phyloP scores from a whole-genome alignment of 345 rosid species.

The Citrus reticulata region DNA sequence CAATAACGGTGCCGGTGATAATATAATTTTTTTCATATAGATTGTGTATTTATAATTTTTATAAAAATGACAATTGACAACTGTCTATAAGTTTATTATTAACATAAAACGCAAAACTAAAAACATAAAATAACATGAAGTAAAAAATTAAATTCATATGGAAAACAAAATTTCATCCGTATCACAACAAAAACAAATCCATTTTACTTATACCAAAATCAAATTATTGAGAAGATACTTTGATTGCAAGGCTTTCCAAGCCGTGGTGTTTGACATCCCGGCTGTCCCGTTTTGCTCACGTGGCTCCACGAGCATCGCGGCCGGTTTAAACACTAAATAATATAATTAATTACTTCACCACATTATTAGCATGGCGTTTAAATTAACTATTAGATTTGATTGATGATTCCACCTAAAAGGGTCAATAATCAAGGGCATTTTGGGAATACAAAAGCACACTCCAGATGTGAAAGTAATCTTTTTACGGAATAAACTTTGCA shows the following conservation, averaged over 20 bases:
- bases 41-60: too few species aligned
- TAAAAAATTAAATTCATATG: too few species aligned
- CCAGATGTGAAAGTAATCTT: neutral
- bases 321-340: neutral
- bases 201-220: neutral
- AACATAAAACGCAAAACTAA: too few species aligned
- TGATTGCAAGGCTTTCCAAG: conserved; percentile 14
- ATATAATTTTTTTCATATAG: too few species aligned
- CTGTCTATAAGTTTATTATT: too few species aligned
- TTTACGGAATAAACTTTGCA: neutral
- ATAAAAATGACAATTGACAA: too few species aligned
- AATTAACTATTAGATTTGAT: neutral
- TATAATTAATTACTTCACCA: neutral
- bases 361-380: neutral
- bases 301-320: conserved; percentile 22
- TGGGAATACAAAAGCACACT: neutral
- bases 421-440: conserved; percentile 8
- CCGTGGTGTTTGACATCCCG: conserved; percentile 17
- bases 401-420: neutral
- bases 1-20: too few species aligned
- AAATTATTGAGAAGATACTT: neutral
- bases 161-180: neutral
- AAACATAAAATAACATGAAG: too few species aligned
- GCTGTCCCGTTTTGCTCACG: conserved; percentile 22
- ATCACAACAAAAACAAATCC: neutral